Percentiles rank a stretch among this genome's conserved stretches.
These are phyloP conservation scores for Cyanophora paradoxa DNA, from an alignment of 78 protist species.

Conservation along the genomic window DNA sequence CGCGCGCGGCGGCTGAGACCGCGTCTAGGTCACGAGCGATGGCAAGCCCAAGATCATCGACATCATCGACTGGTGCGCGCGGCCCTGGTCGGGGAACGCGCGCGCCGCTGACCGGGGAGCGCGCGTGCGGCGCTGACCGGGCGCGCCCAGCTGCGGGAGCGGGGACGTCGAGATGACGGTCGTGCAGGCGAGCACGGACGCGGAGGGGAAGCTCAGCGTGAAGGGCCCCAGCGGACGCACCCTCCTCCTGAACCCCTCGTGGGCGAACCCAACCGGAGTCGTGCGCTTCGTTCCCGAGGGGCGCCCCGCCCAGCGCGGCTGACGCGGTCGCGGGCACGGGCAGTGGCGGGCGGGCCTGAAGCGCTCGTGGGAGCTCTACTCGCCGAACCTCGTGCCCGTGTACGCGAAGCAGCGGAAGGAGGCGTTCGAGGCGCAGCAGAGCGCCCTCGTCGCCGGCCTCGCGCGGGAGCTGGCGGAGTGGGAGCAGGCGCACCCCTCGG, in stretches of 20 bases:
- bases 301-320: too few relatives aligned
- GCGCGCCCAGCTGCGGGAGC: too few relatives aligned
- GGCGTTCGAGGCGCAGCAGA: not conserved
- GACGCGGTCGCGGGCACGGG: too few relatives aligned
- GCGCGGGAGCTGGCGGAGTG: not conserved
- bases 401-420: slow-evolving; percentile 7
- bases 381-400: slow-evolving; percentile 12
- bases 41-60: slow-evolving; percentile 71
- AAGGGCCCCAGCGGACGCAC: slow-evolving; percentile 16
- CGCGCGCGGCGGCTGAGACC: too few relatives aligned
- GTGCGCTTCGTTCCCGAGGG: not conserved
- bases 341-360: too few relatives aligned
- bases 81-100: too few relatives aligned
- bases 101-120: too few relatives aligned
- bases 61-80: slow-evolving; percentile 62
- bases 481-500: too few relatives aligned
- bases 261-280: too few relatives aligned
- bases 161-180: slow-evolving; percentile 57
- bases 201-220: slow-evolving; percentile 1
- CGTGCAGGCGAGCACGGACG: not conserved
- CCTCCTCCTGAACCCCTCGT: not conserved
- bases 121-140: too few relatives aligned
- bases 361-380: slow-evolving; percentile 31
- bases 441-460: not conserved
- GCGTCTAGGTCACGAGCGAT: slow-evolving; percentile 38